These are phyloP conservation scores for Xylaria nigripes DNA, from an alignment of 495 filamentous ascomycete genomes.

Conservation along the genomic window DNA sequence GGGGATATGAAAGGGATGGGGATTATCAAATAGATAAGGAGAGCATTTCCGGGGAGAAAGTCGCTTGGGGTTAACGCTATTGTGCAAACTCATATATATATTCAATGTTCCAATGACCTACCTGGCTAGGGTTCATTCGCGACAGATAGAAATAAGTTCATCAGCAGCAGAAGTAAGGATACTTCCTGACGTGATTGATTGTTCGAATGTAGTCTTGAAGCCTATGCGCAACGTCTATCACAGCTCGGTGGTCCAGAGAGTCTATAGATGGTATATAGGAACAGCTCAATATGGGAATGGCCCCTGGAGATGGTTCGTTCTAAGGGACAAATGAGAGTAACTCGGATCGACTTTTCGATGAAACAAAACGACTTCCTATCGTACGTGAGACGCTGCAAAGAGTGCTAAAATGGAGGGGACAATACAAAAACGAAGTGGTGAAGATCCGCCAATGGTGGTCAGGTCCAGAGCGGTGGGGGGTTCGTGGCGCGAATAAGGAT, in stretches of 20 bases:
- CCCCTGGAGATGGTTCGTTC: not conserved
- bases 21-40: not conserved
- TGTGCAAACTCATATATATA: conserved; percentile 3
- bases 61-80: not conserved
- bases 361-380: not conserved
- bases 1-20: not conserved
- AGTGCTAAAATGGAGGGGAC: not conserved
- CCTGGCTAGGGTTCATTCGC: not conserved
- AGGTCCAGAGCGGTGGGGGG: not conserved
- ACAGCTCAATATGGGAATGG: not conserved
- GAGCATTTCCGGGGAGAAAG: not conserved
- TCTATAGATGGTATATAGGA: conserved; percentile 3
- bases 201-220: not conserved
- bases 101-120: not conserved
- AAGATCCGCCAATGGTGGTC: not conserved
- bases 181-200: not conserved
- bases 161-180: not conserved
- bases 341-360: not conserved
- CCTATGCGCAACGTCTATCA: not conserved
- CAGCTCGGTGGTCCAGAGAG: not conserved
- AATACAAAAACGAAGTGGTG: not conserved
- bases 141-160: not conserved
- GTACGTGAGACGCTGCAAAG: not conserved
- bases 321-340: not conserved
- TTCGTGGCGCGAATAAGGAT: not conserved